Conservation (phyloP, 208 protist species). For the Trypanosoma melophagium region DNA sequence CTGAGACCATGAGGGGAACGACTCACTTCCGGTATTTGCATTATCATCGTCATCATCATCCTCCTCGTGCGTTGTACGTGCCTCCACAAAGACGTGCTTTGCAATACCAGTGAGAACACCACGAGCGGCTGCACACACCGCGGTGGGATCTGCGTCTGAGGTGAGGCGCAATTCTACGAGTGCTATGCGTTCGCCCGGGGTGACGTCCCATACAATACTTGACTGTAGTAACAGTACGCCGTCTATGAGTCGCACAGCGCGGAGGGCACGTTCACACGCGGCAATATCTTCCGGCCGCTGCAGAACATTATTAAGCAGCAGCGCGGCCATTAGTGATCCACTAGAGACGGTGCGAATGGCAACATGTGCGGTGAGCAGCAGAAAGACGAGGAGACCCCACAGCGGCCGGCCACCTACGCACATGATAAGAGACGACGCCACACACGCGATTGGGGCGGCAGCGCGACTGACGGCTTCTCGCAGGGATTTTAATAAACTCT, state of each 20-base stretch:
- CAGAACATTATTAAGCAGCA: conserved; percentile 69
- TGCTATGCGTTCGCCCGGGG: conserved; percentile 45
- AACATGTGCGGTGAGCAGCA: conserved; percentile 39
- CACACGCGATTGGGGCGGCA: conserved; percentile 14
- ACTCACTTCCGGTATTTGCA: neutral
- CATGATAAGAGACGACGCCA: conserved; percentile 5
- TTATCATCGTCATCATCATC: conserved; percentile 11
- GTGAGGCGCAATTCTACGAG: conserved; percentile 50
- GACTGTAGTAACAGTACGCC: conserved; percentile 64
- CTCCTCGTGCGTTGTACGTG: conserved; percentile 7
- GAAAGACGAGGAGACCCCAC: conserved; percentile 5
- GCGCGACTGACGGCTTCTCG: neutral
- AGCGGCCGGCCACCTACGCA: conserved; percentile 13
- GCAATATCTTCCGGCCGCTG: conserved; percentile 19
- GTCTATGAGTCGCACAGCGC: conserved; percentile 37
- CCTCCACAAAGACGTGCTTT: conserved; percentile 61
- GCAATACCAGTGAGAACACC: conserved; percentile 37
- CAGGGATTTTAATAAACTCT: no score
- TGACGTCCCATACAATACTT: conserved; percentile 49
- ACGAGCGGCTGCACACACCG: conserved; percentile 35
- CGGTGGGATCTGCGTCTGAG: conserved; percentile 38
- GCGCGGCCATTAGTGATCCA: conserved; percentile 38
- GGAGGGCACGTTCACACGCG: conserved; percentile 44
- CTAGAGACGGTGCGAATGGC: conserved; percentile 25
- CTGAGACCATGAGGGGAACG: conserved; percentile 16